Evolutionary conservation across 257 asterid species (phyloP).

Genomic region (Gentiana macrophylla): DNA sequence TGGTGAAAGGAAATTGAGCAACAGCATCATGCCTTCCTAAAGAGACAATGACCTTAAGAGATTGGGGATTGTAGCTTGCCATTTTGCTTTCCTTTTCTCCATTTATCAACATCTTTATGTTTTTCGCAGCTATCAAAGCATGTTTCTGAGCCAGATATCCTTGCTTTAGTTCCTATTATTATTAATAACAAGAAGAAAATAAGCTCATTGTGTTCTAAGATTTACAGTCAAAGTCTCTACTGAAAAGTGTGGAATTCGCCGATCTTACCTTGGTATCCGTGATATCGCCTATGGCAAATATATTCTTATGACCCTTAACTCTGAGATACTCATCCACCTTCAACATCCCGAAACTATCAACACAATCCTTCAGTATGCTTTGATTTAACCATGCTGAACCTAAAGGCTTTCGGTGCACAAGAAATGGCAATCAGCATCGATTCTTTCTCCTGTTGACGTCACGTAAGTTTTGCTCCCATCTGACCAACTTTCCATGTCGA

Average conservation of each 20-base stretch:
- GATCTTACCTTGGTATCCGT: conserved; percentile 7
- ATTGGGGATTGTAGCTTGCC: conserved; percentile 47
- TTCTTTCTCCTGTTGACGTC: conserved; percentile 57
- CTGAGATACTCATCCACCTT: conserved; percentile 43
- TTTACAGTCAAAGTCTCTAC: no score
- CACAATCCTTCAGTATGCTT: neutral
- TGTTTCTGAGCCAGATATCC: no score
- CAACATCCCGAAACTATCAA: conserved; percentile 48
- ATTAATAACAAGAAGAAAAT: no score
- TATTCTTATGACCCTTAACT: no score
- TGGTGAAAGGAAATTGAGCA: conserved; percentile 63
- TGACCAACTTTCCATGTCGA: conserved; percentile 8
- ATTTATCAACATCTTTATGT: conserved; percentile 40
- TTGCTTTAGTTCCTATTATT: no score
- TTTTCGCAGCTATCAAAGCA: conserved; percentile 41
- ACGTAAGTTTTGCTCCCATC: conserved; percentile 30
- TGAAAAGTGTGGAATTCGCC: conserved; percentile 22
- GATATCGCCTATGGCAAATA: no score
- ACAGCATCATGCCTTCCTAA: conserved; percentile 79
- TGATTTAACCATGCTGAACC: no score
- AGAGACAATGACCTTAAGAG: conserved; percentile 46
- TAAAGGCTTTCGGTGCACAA: conserved; percentile 38
- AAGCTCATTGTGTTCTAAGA: no score
- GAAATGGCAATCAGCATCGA: conserved; percentile 47
- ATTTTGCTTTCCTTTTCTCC: conserved; percentile 59